Base-by-base conservation (phyloP, 2,329 filamentous ascomycete genomes). In the Penicillium rolfsii region DNA sequence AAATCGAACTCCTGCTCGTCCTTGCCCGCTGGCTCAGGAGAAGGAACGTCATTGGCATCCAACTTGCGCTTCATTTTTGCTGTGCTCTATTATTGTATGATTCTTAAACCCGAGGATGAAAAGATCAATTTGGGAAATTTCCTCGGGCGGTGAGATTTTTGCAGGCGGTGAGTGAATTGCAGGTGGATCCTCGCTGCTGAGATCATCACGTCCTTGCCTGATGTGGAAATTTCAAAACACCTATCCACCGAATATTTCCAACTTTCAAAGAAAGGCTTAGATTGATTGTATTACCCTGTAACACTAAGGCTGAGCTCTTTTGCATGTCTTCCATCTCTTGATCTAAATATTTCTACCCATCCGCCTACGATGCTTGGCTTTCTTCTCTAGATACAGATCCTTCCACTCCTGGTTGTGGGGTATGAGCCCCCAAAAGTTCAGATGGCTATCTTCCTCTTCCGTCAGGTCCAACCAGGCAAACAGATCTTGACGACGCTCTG, bases 1-100 rank as follows among this genome's bases (percentile, higher is more conserved):
- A 98, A 99, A 3, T 87, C 87, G 55, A 79, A 74, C 22, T 82
- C 73, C 59, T 65, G 54, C n/a, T 71, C 73, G 11, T 68, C 67
- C 11, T 43, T 55, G n/a, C 68, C 70, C 7, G 61, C 50, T 8
- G 70, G 64, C 60, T 77, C 73, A 4, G 77, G 67, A 1, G 76
- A 77, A 1, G 81, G 81, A 1, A 81, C 75, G 67, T 81, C 78
- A 55, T 82, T 79, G 26, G 74, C 76, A 64, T 82, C 80, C 19
- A 83, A 73, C 67, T 83, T 83, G 58, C 81, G 76, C 71, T 83
- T 83, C 81, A 83, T 83, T 46, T 57, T 73, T 63, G 62, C 46
- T 65, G 59, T 66, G 41, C 30, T 62, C 57, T 62, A 55, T 55
- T 61, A 54, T 57, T 62, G 50, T 41, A 41, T 60, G 55, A 41